These are phyloP conservation scores for Sporothrix phasma DNA, from an alignment of 2,329 filamentous ascomycete genomes.

Conservation along the genomic window DNA sequence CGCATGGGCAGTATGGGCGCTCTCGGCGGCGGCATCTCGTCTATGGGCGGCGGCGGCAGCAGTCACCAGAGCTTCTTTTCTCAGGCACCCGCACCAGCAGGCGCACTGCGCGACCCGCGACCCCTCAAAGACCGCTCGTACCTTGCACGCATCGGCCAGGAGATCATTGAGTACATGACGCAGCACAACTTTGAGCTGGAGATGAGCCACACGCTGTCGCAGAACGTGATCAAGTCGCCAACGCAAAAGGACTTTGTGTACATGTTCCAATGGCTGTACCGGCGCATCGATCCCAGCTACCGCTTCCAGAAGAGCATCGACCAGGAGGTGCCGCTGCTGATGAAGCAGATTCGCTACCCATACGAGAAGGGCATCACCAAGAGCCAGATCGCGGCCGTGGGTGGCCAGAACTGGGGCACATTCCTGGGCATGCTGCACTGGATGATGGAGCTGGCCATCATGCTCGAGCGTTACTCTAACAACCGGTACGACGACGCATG, in stretches of 20 bases:
- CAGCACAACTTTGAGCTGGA: slow-evolving; percentile 96
- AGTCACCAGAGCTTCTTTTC: slow-evolving; percentile 90
- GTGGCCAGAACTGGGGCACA: slow-evolving; percentile 92
- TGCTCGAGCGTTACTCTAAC: slow-evolving; percentile 73
- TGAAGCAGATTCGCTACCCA: slow-evolving; percentile 90
- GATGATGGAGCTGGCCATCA: slow-evolving; percentile 97
- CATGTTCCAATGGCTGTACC: slow-evolving; percentile 98
- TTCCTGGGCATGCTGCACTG: slow-evolving; percentile 92
- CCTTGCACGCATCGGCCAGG: slow-evolving; percentile 73
- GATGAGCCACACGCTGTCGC: slow-evolving; percentile 87
- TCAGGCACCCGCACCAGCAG: slow-evolving; percentile 69
- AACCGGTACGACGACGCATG: slow-evolving; percentile 87
- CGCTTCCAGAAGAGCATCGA: slow-evolving; percentile 92
- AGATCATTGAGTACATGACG: slow-evolving; percentile 83
- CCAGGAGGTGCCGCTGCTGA: slow-evolving; percentile 81
- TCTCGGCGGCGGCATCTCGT: slow-evolving; percentile 43
- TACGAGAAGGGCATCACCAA: slow-evolving; percentile 95
- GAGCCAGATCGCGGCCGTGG: slow-evolving; percentile 87
- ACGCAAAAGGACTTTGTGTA: slow-evolving; percentile 97
- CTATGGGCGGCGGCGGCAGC: slow-evolving; percentile 25
- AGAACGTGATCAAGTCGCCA: slow-evolving; percentile 83
- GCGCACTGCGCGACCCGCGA: slow-evolving; percentile 76
- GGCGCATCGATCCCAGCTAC: slow-evolving; percentile 88
- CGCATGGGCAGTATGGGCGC: slow-evolving; percentile 31
- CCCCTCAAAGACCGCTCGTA: slow-evolving; percentile 73